Percentiles rank a stretch among this genome's conserved stretches.
These are phyloP conservation scores for Helicocarpus griseus DNA, from an alignment of 2,329 filamentous ascomycete species.

Conservation along the genomic window DNA sequence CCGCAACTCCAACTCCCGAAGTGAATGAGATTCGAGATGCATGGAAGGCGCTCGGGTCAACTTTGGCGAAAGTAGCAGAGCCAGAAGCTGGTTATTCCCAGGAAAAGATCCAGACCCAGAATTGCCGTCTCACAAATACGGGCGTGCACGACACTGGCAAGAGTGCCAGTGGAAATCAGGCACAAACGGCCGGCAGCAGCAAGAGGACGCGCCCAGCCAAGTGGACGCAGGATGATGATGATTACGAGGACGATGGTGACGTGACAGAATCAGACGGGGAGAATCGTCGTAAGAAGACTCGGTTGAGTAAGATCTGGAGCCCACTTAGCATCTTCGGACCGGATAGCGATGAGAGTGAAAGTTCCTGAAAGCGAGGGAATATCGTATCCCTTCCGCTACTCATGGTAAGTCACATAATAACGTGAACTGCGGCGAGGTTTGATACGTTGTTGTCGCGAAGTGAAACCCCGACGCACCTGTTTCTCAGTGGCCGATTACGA, in stretches of 20 bases:
- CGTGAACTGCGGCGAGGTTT: too few species aligned
- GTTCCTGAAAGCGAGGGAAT: slow-evolving; percentile 1
- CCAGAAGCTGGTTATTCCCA: background rate
- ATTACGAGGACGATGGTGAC: background rate
- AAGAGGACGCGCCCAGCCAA: background rate
- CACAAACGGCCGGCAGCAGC: background rate
- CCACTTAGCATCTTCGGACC: slow-evolving; percentile 2
- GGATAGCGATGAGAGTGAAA: background rate
- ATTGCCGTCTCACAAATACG: too few species aligned
- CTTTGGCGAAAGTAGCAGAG: background rate
- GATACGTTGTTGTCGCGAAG: too few species aligned
- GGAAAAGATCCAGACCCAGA: background rate
- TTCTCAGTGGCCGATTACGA: too few species aligned
- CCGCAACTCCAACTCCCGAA: background rate
- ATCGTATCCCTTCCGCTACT: too few species aligned
- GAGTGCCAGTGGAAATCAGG: too few species aligned
- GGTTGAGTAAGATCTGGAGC: background rate
- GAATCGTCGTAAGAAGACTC: background rate
- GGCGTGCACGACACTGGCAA: too few species aligned
- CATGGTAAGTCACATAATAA: too few species aligned
- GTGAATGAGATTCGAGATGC: background rate
- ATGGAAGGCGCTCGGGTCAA: background rate
- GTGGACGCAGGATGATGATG: background rate
- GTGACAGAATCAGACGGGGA: background rate
- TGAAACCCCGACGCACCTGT: too few species aligned